Evolutionary conservation across 768 basidiomycete genomes (phyloP), one percentile per base, ranked within the genome.

Genomic region (Serendipita vermifera): DNA sequence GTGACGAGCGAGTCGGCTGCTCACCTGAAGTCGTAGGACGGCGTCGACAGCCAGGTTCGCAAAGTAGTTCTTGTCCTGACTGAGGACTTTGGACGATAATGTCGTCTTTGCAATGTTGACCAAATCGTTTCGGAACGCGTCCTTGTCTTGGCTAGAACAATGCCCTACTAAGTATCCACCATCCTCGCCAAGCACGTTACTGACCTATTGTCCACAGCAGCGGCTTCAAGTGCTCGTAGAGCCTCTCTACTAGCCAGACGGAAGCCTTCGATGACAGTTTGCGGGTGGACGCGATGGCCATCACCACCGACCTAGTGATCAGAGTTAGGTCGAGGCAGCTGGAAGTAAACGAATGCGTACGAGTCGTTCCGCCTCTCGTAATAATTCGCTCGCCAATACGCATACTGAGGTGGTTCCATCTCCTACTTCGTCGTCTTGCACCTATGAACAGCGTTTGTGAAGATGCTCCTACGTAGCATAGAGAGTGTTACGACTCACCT

Each of bases 391-490:
- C 2, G 93, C 88, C 15, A 99, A 70, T 13, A 99, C 94, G 54
- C 88, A 91, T 26, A 98, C 90, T 53, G 77, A 81, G 22, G 89
- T 93, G 33, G 89, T 93, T 38, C 89, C 96, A 70, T 98, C 96
- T 17, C 96, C 96, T 43, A 99, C 83, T 69, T 99, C 96, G 66
- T 99, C 96, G 67, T 99, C 96, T 72, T 98, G 96, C n/a, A 98
- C 94, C 46, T 51, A n/a, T n/a, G n/a, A n/a, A n/a, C n/a, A n/a
- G n/a, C n/a, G n/a, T n/a, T n/a, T n/a, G n/a, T n/a, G n/a, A n/a
- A n/a, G n/a, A n/a, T n/a, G n/a, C n/a, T n/a, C n/a, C n/a, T n/a
- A n/a, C 32, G 22, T 1, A 3, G 29, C 1, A 27, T 26, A 29
- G 32, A 7, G 26, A 1, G 15, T 26, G 32, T 2, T 31, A 20